Conservation (phyloP, 768 basidiomycete species). For the Sistotremastrum niveocremeum region DNA sequence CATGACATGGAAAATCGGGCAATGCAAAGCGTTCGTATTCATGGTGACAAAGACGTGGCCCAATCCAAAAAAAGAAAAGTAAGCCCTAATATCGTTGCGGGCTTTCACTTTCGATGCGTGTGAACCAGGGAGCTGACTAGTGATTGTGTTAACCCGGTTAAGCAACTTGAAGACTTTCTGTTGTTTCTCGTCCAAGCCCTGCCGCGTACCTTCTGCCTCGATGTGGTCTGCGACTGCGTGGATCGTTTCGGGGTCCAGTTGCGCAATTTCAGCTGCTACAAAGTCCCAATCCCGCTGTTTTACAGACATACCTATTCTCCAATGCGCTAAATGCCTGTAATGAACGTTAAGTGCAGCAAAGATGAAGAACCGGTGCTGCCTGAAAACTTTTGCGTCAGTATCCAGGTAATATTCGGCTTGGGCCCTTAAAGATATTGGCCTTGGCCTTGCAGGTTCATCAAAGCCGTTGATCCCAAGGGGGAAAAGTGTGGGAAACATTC, state of each 20-base stretch:
- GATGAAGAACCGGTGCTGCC: conserved; percentile 14
- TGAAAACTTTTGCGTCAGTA: conserved; percentile 10
- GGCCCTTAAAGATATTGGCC: conserved; percentile 6
- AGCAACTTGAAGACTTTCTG: conserved; percentile 12
- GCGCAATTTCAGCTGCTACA: conserved; percentile 5
- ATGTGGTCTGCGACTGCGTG: conserved; percentile 3
- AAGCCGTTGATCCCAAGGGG: conserved; percentile 20
- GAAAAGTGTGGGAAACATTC: conserved; percentile 19
- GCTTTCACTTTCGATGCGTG: conserved; percentile 14
- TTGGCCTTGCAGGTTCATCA: conserved; percentile 8
- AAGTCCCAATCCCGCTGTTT: conserved; percentile 1
- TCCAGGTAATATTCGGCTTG: conserved; percentile 15
- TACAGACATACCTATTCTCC: conserved; percentile 14
- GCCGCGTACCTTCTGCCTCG: conserved; percentile 3
- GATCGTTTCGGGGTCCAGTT: conserved; percentile 2
- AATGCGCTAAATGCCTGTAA: conserved; percentile 12
- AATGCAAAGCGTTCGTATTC: too few relatives aligned
- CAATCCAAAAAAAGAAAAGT: conserved; percentile 17
- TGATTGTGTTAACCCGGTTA: conserved; percentile 16
- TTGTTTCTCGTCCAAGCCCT: conserved; percentile 7
- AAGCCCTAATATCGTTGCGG: conserved; percentile 15
- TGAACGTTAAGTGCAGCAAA: conserved; percentile 17
- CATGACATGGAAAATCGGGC: conserved; percentile 20
- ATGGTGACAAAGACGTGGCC: conserved; percentile 16
- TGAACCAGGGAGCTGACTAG: conserved; percentile 20